Evolutionary conservation across 495 filamentous ascomycete genomes (phyloP).

Genomic region (Penicillium bovifimosum): DNA sequence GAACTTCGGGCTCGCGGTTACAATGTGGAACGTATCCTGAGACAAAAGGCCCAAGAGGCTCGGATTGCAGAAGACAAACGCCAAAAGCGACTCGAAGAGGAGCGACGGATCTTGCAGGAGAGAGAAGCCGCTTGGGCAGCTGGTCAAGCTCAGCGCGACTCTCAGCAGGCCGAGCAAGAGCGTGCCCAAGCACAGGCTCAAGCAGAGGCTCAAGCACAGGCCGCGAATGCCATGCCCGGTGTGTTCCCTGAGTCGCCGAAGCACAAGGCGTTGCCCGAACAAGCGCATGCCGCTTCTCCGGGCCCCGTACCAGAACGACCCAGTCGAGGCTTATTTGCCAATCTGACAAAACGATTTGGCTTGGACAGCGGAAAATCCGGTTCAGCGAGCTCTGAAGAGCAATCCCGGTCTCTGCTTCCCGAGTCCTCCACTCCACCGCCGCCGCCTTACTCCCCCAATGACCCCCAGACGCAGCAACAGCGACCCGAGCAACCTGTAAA

Average conservation of each 20-base stretch:
- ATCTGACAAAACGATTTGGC: constrained; percentile 57
- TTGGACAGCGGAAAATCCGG: constrained; percentile 44
- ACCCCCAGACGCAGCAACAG: constrained; percentile 27
- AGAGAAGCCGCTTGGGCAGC: constrained; percentile 53
- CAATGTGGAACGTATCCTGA: constrained; percentile 89
- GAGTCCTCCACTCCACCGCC: constrained; percentile 30
- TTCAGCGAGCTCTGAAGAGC: constrained; percentile 23
- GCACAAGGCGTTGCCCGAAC: constrained; percentile 23
- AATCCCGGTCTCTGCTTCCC: constrained; percentile 22
- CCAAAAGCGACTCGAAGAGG: constrained; percentile 69
- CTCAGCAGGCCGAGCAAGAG: constrained; percentile 24
- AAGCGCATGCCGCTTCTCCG: constrained; percentile 19
- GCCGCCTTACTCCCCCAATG: constrained; percentile 41
- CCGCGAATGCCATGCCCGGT: constrained; percentile 55
- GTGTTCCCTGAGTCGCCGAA: constrained; percentile 60
- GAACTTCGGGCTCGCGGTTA: constrained; percentile 78
- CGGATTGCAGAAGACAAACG: constrained; percentile 77
- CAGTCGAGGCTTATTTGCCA: constrained; percentile 56
- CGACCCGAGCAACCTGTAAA: constrained; percentile 35
- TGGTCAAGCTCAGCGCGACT: constrained; percentile 21
- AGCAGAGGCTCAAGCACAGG: constrained; percentile 6
- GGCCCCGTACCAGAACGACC: constrained; percentile 31
- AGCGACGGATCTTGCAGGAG: constrained; percentile 58
- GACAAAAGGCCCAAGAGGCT: constrained; percentile 75
- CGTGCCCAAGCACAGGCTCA: constrained; percentile 25